Percentiles rank a stretch among this genome's conserved stretches.
These are phyloP conservation scores for Pseudogymnoascus sp. DNA, from an alignment of 2,329 filamentous ascomycete species.

Conservation along the genomic window DNA sequence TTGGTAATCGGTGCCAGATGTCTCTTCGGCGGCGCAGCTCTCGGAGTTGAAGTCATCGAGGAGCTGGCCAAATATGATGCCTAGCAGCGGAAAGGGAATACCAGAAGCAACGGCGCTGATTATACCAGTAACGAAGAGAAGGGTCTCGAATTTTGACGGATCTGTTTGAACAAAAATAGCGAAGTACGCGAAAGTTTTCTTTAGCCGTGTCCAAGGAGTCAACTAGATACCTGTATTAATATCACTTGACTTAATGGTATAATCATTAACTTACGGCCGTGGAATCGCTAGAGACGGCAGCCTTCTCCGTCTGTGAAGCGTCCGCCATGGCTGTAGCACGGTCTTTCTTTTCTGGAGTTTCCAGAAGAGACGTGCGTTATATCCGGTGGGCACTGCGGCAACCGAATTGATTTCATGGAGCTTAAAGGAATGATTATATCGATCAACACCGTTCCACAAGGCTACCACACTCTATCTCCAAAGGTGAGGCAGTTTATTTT, in stretches of 20 bases:
- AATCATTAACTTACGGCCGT: background rate
- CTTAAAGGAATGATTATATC: background rate
- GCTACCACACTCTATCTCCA: background rate
- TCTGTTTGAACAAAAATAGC: background rate
- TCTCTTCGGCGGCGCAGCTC: constrained; percentile 36
- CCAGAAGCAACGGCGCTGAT: constrained; percentile 45
- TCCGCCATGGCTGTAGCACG: background rate
- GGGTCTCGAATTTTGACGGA: constrained; percentile 20
- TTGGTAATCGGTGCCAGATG: constrained; percentile 24
- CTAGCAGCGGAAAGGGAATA: constrained; percentile 54
- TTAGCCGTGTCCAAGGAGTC: background rate
- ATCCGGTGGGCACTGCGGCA: background rate
- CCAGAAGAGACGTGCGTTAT: background rate
- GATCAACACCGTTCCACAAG: background rate
- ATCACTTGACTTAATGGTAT: background rate
- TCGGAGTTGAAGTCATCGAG: constrained; percentile 52
- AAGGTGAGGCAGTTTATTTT: background rate
- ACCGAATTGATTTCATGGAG: background rate
- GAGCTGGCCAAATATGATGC: constrained; percentile 56
- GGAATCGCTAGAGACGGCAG: background rate
- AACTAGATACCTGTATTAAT: background rate
- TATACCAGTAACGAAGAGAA: constrained; percentile 31
- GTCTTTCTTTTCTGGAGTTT: background rate
- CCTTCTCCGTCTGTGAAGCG: background rate
- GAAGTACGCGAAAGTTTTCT: background rate